phyloP scores from a whole-genome alignment of 1,139 yeast species.

The Blastobotrys petasosporus region DNA sequence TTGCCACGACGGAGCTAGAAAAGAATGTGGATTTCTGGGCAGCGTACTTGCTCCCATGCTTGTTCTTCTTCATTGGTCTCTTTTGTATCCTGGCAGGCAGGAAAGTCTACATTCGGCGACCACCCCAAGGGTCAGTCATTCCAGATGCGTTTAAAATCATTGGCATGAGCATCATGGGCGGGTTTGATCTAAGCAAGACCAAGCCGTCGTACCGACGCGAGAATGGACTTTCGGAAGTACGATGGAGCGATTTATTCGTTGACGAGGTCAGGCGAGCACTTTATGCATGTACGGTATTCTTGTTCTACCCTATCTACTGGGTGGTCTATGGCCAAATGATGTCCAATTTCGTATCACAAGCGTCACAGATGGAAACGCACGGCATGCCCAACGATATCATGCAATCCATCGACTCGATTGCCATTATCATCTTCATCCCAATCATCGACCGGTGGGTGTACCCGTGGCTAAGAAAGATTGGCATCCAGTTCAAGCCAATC shows the following conservation, averaged over 20 bases:
- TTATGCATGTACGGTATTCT: slow-evolving; percentile 57
- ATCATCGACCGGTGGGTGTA: slow-evolving; percentile 47
- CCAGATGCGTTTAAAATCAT: slow-evolving; percentile 49
- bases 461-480: slow-evolving; percentile 48
- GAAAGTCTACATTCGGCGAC: slow-evolving; percentile 51
- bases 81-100: slow-evolving; percentile 50
- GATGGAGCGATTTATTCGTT: slow-evolving; percentile 55
- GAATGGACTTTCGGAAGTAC: slow-evolving; percentile 40
- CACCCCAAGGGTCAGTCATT: slow-evolving; percentile 58
- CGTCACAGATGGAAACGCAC: slow-evolving; percentile 57
- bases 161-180: slow-evolving; percentile 44
- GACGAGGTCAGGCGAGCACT: slow-evolving; percentile 56
- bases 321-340: slow-evolving; percentile 61
- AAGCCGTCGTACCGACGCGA: slow-evolving; percentile 43
- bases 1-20: slow-evolving; percentile 71
- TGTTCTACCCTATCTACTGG: slow-evolving; percentile 61
- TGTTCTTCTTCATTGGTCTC: slow-evolving; percentile 55
- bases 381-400: slow-evolving; percentile 61
- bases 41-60: slow-evolving; percentile 62
- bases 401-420: slow-evolving; percentile 56
- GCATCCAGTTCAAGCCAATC: slow-evolving; percentile 44
- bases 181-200: slow-evolving; percentile 48
- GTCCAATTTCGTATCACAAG: slow-evolving; percentile 58
- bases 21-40: slow-evolving; percentile 69
- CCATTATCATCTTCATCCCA: slow-evolving; percentile 57